Percentiles rank a stretch among this genome's conserved stretches.
These are phyloP conservation scores for Trichothecium roseum DNA, from an alignment of 2,329 filamentous ascomycete species.

Conservation along the genomic window DNA sequence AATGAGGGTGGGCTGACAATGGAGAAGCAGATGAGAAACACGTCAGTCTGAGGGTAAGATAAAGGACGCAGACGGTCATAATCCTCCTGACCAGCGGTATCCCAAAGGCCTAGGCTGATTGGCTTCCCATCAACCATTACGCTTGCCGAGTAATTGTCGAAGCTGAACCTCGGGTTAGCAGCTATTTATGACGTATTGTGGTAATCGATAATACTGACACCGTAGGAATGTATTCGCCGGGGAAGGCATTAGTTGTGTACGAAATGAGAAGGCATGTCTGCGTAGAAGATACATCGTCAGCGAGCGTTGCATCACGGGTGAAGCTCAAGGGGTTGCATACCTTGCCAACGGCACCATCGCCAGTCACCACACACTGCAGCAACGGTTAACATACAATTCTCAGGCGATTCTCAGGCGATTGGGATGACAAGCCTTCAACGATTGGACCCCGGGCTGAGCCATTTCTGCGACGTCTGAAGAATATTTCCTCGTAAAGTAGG, in stretches of 20 bases:
- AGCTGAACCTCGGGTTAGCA: conserved; percentile 40
- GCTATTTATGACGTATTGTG: background rate
- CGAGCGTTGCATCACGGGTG: conserved; percentile 4
- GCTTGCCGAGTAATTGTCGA: conserved; percentile 98
- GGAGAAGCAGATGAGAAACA: conserved; percentile 97
- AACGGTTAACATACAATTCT: conserved; percentile 17
- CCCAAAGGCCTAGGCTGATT: conserved; percentile 93
- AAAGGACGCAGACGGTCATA: conserved; percentile 91
- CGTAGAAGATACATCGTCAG: conserved; percentile 28
- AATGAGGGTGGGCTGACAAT: conserved; percentile 96
- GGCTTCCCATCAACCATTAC: conserved; percentile 99
- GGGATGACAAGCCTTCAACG: conserved; percentile 63
- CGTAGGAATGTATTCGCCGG: conserved; percentile 99
- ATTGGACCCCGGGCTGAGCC: conserved; percentile 78
- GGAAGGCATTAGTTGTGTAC: conserved; percentile 98
- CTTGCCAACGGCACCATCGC: conserved; percentile 98
- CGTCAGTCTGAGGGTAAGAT: conserved; percentile 96
- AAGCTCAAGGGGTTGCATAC: conserved; percentile 31
- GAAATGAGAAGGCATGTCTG: conserved; percentile 98
- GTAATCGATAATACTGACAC: conserved; percentile 52
- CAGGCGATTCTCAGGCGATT: background rate
- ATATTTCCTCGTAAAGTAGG: too few species aligned
- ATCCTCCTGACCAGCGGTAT: conserved; percentile 98
- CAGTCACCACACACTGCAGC: conserved; percentile 87
- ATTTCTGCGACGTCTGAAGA: conserved; percentile 37